Percentiles rank a stretch among this genome's conserved stretches.
These are phyloP conservation scores for Sporothrix schenckii DNA, from an alignment of 2,329 filamentous ascomycete genomes.

Conservation along the genomic window DNA sequence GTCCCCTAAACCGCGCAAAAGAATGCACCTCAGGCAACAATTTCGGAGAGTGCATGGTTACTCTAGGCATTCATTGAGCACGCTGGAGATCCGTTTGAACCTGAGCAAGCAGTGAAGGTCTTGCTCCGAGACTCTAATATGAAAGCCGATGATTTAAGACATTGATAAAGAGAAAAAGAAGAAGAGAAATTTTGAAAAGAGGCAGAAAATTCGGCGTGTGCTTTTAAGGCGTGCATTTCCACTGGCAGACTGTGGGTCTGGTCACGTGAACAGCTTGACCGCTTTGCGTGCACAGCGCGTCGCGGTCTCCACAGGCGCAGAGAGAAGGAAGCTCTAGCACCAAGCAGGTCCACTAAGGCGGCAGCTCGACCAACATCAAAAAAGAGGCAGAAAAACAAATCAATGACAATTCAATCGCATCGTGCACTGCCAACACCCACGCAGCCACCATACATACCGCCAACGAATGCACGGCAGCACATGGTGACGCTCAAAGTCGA, in stretches of 20 bases:
- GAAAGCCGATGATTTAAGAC: constrained; percentile 70
- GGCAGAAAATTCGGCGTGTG: constrained; percentile 26
- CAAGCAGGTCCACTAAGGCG: constrained; percentile 9
- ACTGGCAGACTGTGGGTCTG: not conserved
- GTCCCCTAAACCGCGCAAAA: constrained; percentile 45
- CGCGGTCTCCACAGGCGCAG: constrained; percentile 20
- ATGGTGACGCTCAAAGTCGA: not conserved
- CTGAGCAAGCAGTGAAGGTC: constrained; percentile 91
- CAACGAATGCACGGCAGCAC: not conserved
- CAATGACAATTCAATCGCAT: not conserved
- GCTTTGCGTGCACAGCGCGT: constrained; percentile 25
- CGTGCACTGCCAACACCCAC: constrained; percentile 11
- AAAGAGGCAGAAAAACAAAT: constrained; percentile 25
- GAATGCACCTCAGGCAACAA: constrained; percentile 62
- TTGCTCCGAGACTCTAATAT: constrained; percentile 99
- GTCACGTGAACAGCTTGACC: constrained; percentile 29
- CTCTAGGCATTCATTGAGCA: constrained; percentile 98
- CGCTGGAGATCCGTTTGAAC: constrained; percentile 78
- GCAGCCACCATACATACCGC: not conserved
- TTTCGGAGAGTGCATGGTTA: constrained; percentile 69
- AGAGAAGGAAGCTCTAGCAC: constrained; percentile 9
- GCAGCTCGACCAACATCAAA: constrained; percentile 13
- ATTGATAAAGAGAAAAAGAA: constrained; percentile 64
- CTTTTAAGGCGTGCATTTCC: constrained; percentile 29
- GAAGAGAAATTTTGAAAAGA: constrained; percentile 44